phyloP scores from a whole-genome alignment of 352 stramenopile genomes.

The Phytophthora quininea region DNA sequence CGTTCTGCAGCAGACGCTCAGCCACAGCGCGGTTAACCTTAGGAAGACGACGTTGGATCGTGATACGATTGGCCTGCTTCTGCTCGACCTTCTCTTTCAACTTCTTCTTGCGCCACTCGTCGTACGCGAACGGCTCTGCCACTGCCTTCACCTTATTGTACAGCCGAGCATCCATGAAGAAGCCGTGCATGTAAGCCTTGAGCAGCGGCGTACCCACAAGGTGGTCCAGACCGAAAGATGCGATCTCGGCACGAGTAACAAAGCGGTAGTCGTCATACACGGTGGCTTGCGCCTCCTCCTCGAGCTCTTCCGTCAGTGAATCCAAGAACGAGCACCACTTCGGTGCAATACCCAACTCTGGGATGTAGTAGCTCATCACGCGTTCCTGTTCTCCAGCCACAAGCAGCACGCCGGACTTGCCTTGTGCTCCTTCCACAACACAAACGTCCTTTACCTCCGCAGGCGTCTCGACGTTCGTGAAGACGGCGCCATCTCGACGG shows the following conservation, averaged over 20 bases:
- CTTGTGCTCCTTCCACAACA: constrained; percentile 89
- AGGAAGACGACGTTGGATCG: constrained; percentile 85
- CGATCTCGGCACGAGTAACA: constrained; percentile 94
- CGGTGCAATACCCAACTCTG: constrained; percentile 96
- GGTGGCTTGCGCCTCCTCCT: constrained; percentile 94
- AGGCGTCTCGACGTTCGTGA: constrained; percentile 98
- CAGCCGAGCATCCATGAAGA: constrained; percentile 99
- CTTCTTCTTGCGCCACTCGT: constrained; percentile 97
- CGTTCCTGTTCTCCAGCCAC: constrained; percentile 97
- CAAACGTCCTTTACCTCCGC: constrained; percentile 97
- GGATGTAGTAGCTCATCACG: constrained; percentile 99
- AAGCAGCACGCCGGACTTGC: constrained; percentile 95
- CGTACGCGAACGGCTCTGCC: constrained; percentile 97
- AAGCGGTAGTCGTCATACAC: constrained; percentile 99
- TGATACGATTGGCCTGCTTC: constrained; percentile 91
- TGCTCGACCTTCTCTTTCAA: constrained; percentile 93
- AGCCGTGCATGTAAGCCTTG: constrained; percentile 99
- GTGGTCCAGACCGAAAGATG: constrained; percentile 96
- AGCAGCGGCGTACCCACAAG: constrained; percentile 97
- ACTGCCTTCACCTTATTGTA: constrained; percentile 97
- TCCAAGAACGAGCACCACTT: constrained; percentile 99
- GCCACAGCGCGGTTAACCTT: constrained; percentile 92
- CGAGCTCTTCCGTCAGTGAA: constrained; percentile 98
- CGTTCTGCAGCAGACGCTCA: constrained; percentile 76
- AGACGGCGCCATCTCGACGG: constrained; percentile 84